A percentile compares a stretch with the other conserved stretches of the same genome.
phyloP scores from a whole-genome alignment of 2,329 filamentous ascomycete genomes.

The Cadophora malorum region DNA sequence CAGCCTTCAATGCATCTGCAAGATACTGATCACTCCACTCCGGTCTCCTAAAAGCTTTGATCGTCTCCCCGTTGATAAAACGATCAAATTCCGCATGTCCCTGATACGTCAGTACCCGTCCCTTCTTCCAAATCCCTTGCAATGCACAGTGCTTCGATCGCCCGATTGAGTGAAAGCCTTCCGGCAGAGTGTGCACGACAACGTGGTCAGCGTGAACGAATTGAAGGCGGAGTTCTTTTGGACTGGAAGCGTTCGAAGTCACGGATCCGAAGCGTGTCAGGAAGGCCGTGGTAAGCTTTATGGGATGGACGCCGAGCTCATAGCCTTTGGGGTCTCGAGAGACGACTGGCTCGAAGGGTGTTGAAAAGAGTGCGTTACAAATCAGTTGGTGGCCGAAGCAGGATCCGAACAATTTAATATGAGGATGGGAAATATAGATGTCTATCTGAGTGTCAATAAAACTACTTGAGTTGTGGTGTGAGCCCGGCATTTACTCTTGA shows the following conservation, averaged over 20 bases:
- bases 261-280: constrained; percentile 30
- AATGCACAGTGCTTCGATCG: constrained; percentile 44
- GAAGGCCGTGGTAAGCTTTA: constrained; percentile 40
- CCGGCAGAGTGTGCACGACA: constrained; percentile 20
- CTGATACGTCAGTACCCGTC: constrained; percentile 50
- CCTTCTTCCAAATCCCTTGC: constrained; percentile 50
- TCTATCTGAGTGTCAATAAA: constrained; percentile 20
- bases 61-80: constrained; percentile 49
- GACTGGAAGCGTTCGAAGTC: constrained; percentile 12
- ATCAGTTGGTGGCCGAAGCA: constrained; percentile 54
- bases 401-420: constrained; percentile 50
- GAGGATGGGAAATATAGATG: constrained; percentile 41
- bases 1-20: constrained; percentile 34
- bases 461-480: not conserved
- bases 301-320: constrained; percentile 45
- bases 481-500: not conserved
- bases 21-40: constrained; percentile 39
- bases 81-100: constrained; percentile 53
- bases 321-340: constrained; percentile 40
- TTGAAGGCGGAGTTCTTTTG: constrained; percentile 43
- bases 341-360: constrained; percentile 25
- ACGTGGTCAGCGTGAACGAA: constrained; percentile 49
- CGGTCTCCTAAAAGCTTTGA: constrained; percentile 46
- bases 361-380: constrained; percentile 47
- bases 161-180: constrained; percentile 39